Base-by-base conservation (phyloP, 192 early-diverging fungal genomes). In the Lobulomyces angularis region DNA sequence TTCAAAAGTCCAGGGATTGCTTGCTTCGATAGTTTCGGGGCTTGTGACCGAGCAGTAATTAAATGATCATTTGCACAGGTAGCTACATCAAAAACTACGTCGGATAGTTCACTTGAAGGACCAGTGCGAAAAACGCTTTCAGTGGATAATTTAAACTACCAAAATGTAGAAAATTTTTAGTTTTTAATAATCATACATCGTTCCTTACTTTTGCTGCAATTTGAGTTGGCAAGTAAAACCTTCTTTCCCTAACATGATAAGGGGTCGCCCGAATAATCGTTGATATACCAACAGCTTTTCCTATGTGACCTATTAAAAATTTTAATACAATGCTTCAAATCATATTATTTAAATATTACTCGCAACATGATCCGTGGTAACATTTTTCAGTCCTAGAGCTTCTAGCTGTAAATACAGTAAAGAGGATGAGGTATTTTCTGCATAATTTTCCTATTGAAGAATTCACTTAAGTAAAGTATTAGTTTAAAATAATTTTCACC, bases 371-470 rank as follows among this genome's bases (percentile, higher is more conserved):
- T 97, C 88, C 0, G 83, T 80, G 29, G 83, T 67, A 33, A 83
- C 70, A 46, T 85, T 74, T 11, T 72, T 65, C 20, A 97, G 61
- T 3, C 86, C 84, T 9, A 90, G 67, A 0, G 82, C 79, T 46
- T 97, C 84, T 18, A 93, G 65, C 27, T 90, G 84, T 23, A 93
- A 65, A 59, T 97, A 90, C 21, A 95, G 50, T 41, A 97, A 37
- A n/a, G 79, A 77, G 6, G 85, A 80, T 17, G 80, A 77, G 0
- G 90, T 88, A 41, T 84, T 81, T 51, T 97, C 94, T 19, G 79
- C 81, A 50, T 95, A 92, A 9, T 54, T 54, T 65, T 97, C 90
- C 47, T 95, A 69, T 38, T 87, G 82, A 3, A 59, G 69, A 9
- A 81, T 35, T 0, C 80, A 23, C 11, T 12, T 23, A 30, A 39